phyloP scores from a whole-genome alignment of 176 grass and related monocot genomes.

The Olyra latifolia region DNA sequence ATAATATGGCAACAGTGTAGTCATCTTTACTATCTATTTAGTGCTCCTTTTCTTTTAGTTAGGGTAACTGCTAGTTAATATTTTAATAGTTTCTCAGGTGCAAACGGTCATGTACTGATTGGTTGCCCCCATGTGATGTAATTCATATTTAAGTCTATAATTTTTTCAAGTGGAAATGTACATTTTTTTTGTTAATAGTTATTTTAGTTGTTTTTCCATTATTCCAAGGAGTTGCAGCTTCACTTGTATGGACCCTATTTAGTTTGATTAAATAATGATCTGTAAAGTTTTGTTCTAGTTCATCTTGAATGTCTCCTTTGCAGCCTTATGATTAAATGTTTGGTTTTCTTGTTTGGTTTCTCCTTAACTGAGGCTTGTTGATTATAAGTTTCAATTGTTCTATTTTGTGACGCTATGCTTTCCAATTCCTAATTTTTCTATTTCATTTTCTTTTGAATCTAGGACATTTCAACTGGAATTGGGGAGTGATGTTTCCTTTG shows the following conservation, averaged over 20 bases:
- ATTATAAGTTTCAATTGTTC: not conserved
- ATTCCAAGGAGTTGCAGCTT: slow-evolving; percentile 7
- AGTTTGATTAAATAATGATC: not conserved
- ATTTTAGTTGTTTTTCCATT: not conserved
- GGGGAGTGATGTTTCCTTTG: slow-evolving; percentile 58
- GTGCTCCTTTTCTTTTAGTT: not conserved
- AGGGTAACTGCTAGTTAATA: slow-evolving; percentile 4
- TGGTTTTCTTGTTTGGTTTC: slow-evolving; percentile 8
- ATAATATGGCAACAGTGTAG: slow-evolving; percentile 11
- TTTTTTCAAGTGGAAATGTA: not conserved
- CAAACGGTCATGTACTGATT: slow-evolving; percentile 8
- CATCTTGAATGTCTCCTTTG: slow-evolving; percentile 4
- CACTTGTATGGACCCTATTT: not conserved
- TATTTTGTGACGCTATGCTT: not conserved
- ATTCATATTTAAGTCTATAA: not conserved
- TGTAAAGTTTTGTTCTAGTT: not conserved
- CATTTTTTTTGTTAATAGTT: not conserved
- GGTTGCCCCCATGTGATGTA: not conserved
- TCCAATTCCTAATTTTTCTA: slow-evolving; percentile 11
- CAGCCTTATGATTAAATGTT: not conserved
- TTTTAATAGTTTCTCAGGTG: not conserved
- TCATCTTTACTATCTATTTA: slow-evolving; percentile 5
- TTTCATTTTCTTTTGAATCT: slow-evolving; percentile 23
- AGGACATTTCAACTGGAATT: slow-evolving; percentile 65
- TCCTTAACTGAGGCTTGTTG: not conserved